Evolutionary conservation across 1,284 basidiomycete genomes (phyloP).

Genomic region (Cutaneotrichosporon cavernicola): DNA sequence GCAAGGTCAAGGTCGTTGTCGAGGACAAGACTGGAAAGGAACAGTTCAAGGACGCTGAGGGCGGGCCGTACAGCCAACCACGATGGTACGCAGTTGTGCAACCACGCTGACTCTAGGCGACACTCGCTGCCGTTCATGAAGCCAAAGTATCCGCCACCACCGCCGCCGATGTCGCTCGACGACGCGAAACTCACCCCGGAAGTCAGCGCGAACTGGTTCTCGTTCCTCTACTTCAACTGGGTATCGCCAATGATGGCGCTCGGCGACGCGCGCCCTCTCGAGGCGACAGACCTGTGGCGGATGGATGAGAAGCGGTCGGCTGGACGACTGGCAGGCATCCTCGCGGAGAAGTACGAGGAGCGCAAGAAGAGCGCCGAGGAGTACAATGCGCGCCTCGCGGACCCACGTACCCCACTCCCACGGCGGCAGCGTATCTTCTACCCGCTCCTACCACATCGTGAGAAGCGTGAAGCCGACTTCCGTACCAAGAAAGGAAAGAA

Average conservation of each 20-base stretch:
- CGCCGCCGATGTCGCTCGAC: constrained; percentile 59
- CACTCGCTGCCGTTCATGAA: constrained; percentile 52
- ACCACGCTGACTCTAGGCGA: constrained; percentile 35
- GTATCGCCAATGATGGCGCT: constrained; percentile 66
- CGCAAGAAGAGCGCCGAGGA: constrained; percentile 62
- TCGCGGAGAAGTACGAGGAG: constrained; percentile 65
- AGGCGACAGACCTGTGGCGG: constrained; percentile 80
- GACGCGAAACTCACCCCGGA: constrained; percentile 60
- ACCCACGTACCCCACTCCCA: constrained; percentile 40
- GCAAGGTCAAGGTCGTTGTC: constrained; percentile 43
- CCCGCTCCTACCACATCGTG: constrained; percentile 35
- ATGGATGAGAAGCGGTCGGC: constrained; percentile 61
- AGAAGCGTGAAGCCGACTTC: constrained; percentile 41
- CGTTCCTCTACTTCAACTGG: constrained; percentile 66
- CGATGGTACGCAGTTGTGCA: constrained; percentile 39
- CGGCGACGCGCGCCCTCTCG: constrained; percentile 67
- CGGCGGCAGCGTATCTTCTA: constrained; percentile 33
- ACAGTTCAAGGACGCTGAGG: constrained; percentile 38
- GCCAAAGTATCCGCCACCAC: constrained; percentile 54
- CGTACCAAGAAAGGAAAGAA: constrained; percentile 60
- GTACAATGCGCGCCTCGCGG: constrained; percentile 66
- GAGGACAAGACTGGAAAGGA: constrained; percentile 46
- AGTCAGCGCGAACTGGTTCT: constrained; percentile 58
- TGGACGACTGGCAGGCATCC: constrained; percentile 63
- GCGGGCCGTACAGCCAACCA: constrained; percentile 46